A percentile compares a stretch with the other conserved stretches of the same genome.
phyloP scores from a whole-genome alignment of 2,329 filamentous ascomycete species.

The Fusarium sp. region DNA sequence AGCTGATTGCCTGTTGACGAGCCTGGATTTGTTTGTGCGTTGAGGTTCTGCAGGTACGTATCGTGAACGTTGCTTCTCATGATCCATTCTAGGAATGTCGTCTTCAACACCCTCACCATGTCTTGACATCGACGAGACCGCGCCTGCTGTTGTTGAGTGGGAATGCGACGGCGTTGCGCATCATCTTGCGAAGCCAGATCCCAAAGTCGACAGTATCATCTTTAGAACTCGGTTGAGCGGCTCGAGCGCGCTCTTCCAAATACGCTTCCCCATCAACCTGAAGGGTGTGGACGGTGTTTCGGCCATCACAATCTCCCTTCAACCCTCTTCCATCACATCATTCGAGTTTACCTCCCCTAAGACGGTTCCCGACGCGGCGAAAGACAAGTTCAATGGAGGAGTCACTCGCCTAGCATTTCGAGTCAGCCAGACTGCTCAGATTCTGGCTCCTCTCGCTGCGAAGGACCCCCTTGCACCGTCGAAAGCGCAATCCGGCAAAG shows the following conservation, averaged over 20 bases:
- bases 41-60: constrained; percentile 5
- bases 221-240: not conserved
- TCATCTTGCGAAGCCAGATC: constrained; percentile 20
- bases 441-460: not conserved
- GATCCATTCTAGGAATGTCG: constrained; percentile 15
- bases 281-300: constrained; percentile 17
- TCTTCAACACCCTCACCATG: constrained; percentile 3
- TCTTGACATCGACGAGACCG: constrained; percentile 16
- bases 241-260: not conserved
- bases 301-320: not conserved
- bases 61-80: not conserved
- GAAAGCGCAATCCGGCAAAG: constrained; percentile 22
- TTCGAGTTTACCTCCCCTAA: constrained; percentile 1
- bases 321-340: constrained; percentile 21
- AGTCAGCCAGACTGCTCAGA: not conserved
- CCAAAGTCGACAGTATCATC: constrained; percentile 15
- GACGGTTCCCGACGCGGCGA: not conserved
- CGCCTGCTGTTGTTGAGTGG: constrained; percentile 19
- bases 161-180: constrained; percentile 2
- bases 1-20: constrained; percentile 14
- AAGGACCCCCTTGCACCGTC: constrained; percentile 15
- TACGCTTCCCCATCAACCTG: constrained; percentile 20
- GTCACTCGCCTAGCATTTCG: constrained; percentile 1
- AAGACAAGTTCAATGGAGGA: constrained; percentile 10
- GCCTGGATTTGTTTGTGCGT: not conserved